Percentiles rank a stretch among this genome's conserved stretches.
Evolutionary conservation across 306 rosid species (phyloP).

Genomic region (Aeschynomene evenia): DNA sequence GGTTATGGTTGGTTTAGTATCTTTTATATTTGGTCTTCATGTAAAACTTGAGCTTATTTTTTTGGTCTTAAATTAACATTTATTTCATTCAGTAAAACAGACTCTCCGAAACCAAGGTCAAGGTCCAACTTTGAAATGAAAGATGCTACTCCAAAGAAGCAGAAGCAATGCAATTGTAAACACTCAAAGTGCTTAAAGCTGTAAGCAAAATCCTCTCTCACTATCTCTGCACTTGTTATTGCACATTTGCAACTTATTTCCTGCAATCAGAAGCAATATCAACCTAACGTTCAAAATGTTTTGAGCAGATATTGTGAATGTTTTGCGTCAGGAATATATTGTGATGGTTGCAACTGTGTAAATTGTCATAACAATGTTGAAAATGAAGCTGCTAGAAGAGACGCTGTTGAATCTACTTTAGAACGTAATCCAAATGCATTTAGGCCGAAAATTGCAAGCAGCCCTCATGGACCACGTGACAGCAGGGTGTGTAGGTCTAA

Average conservation of each 20-base stretch:
- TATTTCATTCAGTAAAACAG: slow-evolving; percentile 73
- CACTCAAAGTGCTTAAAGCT: slow-evolving; percentile 93
- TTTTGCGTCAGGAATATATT: slow-evolving; percentile 98
- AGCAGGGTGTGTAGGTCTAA: slow-evolving; percentile 58
- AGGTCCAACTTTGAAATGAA: slow-evolving; percentile 65
- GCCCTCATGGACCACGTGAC: slow-evolving; percentile 89
- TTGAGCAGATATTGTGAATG: slow-evolving; percentile 95
- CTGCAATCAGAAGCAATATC: slow-evolving; percentile 13
- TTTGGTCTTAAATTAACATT: slow-evolving; percentile 19
- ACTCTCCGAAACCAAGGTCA: slow-evolving; percentile 82
- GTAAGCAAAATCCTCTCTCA: slow-evolving; percentile 55
- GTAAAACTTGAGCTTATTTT: background rate
- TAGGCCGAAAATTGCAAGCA: slow-evolving; percentile 98
- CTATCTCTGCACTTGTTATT: slow-evolving; percentile 12
- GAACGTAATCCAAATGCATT: slow-evolving; percentile 99
- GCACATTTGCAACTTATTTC: slow-evolving; percentile 12
- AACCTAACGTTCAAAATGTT: slow-evolving; percentile 32
- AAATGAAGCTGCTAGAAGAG: slow-evolving; percentile 93
- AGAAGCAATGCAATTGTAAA: slow-evolving; percentile 94
- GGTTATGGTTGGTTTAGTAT: slow-evolving; percentile 12
- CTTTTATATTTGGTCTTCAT: background rate
- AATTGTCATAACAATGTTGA: slow-evolving; percentile 96
- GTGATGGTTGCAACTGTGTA: slow-evolving; percentile 97
- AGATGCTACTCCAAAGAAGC: slow-evolving; percentile 92
- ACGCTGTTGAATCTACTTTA: slow-evolving; percentile 96